These are phyloP conservation scores for Vitis hybrid DNA, from an alignment of 177 flowering plant genomes.

Conservation along the genomic window DNA sequence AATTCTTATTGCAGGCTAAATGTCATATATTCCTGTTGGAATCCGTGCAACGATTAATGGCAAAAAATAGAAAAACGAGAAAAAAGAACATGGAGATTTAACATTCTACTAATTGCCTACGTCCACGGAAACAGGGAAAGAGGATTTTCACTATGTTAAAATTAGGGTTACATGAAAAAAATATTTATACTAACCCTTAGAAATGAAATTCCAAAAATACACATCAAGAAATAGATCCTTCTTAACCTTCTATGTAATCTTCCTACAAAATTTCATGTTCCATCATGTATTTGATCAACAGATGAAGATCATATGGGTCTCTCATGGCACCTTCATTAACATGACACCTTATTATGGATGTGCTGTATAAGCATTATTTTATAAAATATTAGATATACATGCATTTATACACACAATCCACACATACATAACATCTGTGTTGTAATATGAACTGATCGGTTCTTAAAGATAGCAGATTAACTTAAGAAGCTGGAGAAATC, in stretches of 20 bases:
- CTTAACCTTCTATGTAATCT: not conserved
- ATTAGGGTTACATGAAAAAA: too few relatives aligned
- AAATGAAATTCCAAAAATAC: too few relatives aligned
- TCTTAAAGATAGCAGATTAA: not conserved
- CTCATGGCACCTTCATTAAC: constrained; percentile 1
- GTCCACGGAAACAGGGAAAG: too few relatives aligned
- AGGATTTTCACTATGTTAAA: too few relatives aligned
- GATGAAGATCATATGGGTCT: not conserved
- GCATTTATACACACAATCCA: not conserved
- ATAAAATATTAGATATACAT: not conserved
- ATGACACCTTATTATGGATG: not conserved
- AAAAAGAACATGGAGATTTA: too few relatives aligned
- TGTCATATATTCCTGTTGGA: too few relatives aligned
- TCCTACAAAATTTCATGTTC: not conserved
- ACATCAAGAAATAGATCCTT: too few relatives aligned
- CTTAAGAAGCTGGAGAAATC: not conserved
- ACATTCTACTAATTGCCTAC: too few relatives aligned
- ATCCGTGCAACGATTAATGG: too few relatives aligned
- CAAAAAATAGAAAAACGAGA: too few relatives aligned
- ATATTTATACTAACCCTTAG: too few relatives aligned
- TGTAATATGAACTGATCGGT: not conserved
- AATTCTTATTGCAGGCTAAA: too few relatives aligned
- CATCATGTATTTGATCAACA: not conserved
- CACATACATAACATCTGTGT: not conserved
- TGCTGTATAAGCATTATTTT: not conserved